Conservation (phyloP, 345 rosid species). For the Populus euphratica region DNA sequence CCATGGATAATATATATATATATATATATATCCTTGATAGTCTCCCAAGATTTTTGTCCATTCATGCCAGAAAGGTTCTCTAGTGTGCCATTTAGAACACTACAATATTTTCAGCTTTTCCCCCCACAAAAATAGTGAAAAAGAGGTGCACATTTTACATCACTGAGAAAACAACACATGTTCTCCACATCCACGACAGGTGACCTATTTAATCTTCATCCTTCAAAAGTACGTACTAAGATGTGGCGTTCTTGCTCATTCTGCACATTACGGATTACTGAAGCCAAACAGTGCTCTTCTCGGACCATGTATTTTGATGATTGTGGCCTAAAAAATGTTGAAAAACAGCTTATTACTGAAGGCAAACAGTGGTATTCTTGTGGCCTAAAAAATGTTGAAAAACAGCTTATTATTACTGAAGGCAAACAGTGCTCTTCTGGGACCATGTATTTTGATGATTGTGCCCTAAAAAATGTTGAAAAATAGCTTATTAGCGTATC, state of each 20-base stretch:
- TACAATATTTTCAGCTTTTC: constrained; percentile 22
- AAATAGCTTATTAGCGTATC: not conserved
- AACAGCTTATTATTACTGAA: not conserved
- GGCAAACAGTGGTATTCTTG: not conserved
- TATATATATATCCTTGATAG: not conserved
- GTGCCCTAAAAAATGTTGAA: not conserved
- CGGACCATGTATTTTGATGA: not conserved
- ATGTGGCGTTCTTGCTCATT: not conserved
- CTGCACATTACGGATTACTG: not conserved
- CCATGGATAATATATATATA: too few relatives aligned
- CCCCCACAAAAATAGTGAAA: constrained; percentile 9
- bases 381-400: not conserved
- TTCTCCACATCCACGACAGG: constrained; percentile 19
- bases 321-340: not conserved
- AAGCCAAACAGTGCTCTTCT: not conserved
- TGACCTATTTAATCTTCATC: constrained; percentile 26
- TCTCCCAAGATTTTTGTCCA: not conserved
- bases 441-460: not conserved
- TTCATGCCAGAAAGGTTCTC: constrained; percentile 5
- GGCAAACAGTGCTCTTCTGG: not conserved
- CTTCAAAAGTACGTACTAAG: constrained; percentile 15
- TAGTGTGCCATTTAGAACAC: constrained; percentile 29
- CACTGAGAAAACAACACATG: constrained; percentile 22
- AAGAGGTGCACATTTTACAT: not conserved
- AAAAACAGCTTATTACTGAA: too few relatives aligned